These are phyloP conservation scores for Cercophora scortea DNA, from an alignment of 495 filamentous ascomycete species.

Conservation along the genomic window DNA sequence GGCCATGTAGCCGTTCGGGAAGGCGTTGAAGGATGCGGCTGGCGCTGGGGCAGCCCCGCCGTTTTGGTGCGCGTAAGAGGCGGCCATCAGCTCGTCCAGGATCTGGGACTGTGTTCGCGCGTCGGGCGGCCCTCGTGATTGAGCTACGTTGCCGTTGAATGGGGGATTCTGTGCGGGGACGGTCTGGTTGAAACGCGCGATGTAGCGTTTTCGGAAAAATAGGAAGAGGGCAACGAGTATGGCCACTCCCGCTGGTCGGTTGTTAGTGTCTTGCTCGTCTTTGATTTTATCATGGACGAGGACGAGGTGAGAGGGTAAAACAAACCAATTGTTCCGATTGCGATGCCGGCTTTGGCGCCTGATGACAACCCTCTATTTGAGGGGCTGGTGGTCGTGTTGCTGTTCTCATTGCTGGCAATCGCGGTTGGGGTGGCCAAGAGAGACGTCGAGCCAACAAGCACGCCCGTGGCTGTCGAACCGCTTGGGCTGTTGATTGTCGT, in stretches of 20 bases:
- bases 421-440: too few species aligned
- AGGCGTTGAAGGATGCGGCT: background rate
- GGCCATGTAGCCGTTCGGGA: background rate
- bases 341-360: slow-evolving; percentile 14
- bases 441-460: background rate
- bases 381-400: background rate
- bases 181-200: background rate
- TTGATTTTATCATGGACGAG: background rate
- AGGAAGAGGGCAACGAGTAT: background rate
- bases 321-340: slow-evolving; percentile 10
- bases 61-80: slow-evolving; percentile 25
- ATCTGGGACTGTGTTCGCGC: slow-evolving; percentile 17
- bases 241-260: background rate
- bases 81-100: slow-evolving; percentile 24
- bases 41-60: slow-evolving; percentile 5
- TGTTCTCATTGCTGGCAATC: background rate
- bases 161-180: background rate
- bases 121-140: background rate
- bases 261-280: background rate
- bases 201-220: slow-evolving; percentile 2
- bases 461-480: background rate
- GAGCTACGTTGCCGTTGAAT: background rate
- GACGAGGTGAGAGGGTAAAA: background rate
- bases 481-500: background rate
- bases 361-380: background rate